Evolutionary conservation across 2,329 filamentous ascomycete genomes (phyloP), one percentile per base, ranked within the genome.

Genomic region (Ascomycota sp.): DNA sequence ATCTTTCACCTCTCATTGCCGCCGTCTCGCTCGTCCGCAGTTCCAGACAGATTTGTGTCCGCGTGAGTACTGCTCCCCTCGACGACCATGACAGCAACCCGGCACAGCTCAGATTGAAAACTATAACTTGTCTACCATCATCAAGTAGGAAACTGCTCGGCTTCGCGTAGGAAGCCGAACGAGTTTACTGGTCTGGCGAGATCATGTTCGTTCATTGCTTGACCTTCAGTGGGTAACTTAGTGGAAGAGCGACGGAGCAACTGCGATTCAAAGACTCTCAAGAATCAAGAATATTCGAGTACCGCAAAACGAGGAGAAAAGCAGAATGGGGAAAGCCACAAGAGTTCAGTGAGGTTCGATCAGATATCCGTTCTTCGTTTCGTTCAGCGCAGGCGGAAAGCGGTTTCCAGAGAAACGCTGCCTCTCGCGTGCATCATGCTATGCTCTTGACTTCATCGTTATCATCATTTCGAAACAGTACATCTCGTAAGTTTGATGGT

Each of bases 71-170:
- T 27, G 27, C 12, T 25, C 30, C 31, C 36, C 7, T 30, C 29
- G 31, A n/a, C 29, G 13, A 30, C 26, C 31, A 21, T 7, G 21
- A 33, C 31, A 21, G 34, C 37, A 29, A 35, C 40, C 40, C 49
- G 55, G 52, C 51, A 5, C 53, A 55, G 55, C 59, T 64, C 59
- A 53, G 61, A 59, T 64, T 64, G 61, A 63, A 64, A 64, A 64
- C 61, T 63, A 64, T 58, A 43, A 44, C 27, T 11, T 25, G 13
- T 21, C 6, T 13, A 13, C 31, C 24, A 33, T 38, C 34, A 36
- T 31, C 24, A 7, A 25, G 9, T 25, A 12, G 21, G 2, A 6
- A 7, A 11, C 25, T 29, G 27, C 4, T 24, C 6, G 27, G 5
- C 16, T 21, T 21, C 5, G 16, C 16, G 16, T 21, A 21, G 16